phyloP scores from a whole-genome alignment of 306 rosid genomes.

The Potentilla sterilis region DNA sequence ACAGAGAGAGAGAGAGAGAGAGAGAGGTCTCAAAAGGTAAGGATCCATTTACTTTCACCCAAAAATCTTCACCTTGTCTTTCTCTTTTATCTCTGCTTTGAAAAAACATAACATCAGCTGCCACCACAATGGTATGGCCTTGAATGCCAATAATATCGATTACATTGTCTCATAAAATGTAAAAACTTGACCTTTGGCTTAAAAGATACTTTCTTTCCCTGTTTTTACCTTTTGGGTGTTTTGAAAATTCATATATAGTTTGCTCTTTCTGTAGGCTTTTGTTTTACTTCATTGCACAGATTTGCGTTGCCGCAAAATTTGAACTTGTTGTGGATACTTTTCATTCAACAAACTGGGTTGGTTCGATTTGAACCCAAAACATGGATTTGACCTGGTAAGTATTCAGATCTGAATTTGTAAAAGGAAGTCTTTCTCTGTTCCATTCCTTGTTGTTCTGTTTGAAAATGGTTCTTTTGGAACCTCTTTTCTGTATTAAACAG shows the following conservation, averaged over 20 bases:
- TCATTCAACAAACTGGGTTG: conserved; percentile 35
- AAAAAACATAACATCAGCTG: conserved; percentile 2
- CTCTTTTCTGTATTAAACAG: conserved; percentile 17
- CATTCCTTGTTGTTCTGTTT: conserved; percentile 8
- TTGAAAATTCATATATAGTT: not conserved
- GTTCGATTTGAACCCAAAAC: conserved; percentile 27
- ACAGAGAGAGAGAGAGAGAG: conserved; percentile 19
- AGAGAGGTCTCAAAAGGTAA: conserved; percentile 12
- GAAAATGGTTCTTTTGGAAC: conserved; percentile 5
- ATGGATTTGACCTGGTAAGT: conserved; percentile 56
- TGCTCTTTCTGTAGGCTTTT: conserved; percentile 6
- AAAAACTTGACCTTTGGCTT: conserved; percentile 18
- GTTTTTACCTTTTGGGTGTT: conserved; percentile 1
- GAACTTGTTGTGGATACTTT: conserved; percentile 19
- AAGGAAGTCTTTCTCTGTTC: conserved; percentile 20
- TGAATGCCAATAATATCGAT: conserved; percentile 12
- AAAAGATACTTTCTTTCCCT: conserved; percentile 18
- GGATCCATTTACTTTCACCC: conserved; percentile 11
- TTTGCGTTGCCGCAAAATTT: conserved; percentile 24
- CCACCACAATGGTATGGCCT: conserved; percentile 21
- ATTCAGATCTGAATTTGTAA: conserved; percentile 59
- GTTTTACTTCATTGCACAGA: conserved; percentile 18
- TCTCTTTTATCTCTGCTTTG: conserved; percentile 14
- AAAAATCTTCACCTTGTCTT: conserved; percentile 7
- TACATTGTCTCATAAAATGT: conserved; percentile 7